These are phyloP conservation scores for Kernera saxatilis DNA, from an alignment of 345 rosid species.

Conservation along the genomic window DNA sequence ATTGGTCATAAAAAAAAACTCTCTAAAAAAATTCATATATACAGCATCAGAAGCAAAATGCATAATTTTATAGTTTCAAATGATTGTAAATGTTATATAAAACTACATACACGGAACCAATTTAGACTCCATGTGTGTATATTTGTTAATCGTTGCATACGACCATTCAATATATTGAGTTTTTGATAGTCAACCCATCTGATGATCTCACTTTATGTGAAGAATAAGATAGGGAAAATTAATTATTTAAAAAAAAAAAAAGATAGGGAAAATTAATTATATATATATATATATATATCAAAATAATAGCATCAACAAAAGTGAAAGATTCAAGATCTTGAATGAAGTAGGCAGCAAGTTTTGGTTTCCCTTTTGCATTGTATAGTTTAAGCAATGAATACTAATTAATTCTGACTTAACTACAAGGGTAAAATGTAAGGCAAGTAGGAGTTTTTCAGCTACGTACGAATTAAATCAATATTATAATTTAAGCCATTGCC, in stretches of 20 bases:
- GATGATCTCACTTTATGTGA: constrained; percentile 24
- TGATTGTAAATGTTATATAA: background rate
- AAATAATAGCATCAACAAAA: background rate
- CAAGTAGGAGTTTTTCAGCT: background rate
- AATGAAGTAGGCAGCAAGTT: constrained; percentile 34
- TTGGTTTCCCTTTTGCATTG: constrained; percentile 20
- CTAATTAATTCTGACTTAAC: background rate
- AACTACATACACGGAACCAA: background rate
- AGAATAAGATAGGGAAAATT: constrained; percentile 1
- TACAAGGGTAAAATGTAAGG: constrained; percentile 1
- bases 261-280: background rate
- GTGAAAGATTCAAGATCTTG: constrained; percentile 1
- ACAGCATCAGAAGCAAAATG: background rate
- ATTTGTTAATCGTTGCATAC: background rate
- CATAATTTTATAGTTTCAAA: background rate
- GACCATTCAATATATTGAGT: background rate
- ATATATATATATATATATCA: background rate
- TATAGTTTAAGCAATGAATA: constrained; percentile 14
- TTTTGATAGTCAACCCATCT: background rate
- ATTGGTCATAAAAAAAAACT: background rate
- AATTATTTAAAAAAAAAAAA: no score
- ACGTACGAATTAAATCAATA: background rate
- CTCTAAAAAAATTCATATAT: background rate
- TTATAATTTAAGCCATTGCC: background rate
- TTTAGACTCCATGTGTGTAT: background rate